Evolutionary conservation across 1,284 basidiomycete genomes (phyloP), one percentile per base, ranked within the genome.

Genomic region (Xerocomus minutiporus): DNA sequence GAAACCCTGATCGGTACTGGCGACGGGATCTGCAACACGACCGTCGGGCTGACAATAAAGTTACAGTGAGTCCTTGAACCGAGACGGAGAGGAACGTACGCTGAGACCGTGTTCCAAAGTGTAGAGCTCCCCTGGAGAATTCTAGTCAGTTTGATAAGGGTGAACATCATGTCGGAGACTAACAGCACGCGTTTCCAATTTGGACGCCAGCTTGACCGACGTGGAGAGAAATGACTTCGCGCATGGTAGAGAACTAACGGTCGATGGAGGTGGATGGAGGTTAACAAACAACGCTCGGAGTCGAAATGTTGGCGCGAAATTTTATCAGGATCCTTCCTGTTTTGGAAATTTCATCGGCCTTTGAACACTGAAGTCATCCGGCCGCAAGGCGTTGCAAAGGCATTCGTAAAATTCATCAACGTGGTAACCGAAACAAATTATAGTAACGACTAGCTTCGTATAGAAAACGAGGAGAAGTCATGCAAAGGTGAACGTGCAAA

Each of bases 81-180:
- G n/a, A 38, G 36, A 41, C 17, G 17, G 28, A 45, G 55, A 54
- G 49, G 38, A 43, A 50, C 48, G 82, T 66, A 95, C 93, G 73
- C 88, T 92, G 62, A 99, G 81, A 69, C 95, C 95, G 74, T 99
- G 97, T 77, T 99, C 97, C 65, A 96, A 84, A 62, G 94, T 97
- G 80, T 99, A 89, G 67, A 84, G 73, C 69, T 84, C 82, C 82
- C 81, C 82, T 83, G 61, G 56, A 43, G 32, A 31, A 41, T 5
- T 20, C 20, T 20, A 1, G 48, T 61, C 28, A 54, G 56, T 3
- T 50, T 23, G 23, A 25, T 3, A 39, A 50, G 2, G 29, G 5
- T n/a, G 23, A 38, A 8, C 23, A 34, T 43, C 17, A n/a, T 23
- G 34, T 44, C 23, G 41, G 36, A 13, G 13, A 75, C 82, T 78